Percentiles rank a stretch among this genome's conserved stretches.
Evolutionary conservation across 257 asterid genomes (phyloP).

Genomic region (Echium plantagineum): DNA sequence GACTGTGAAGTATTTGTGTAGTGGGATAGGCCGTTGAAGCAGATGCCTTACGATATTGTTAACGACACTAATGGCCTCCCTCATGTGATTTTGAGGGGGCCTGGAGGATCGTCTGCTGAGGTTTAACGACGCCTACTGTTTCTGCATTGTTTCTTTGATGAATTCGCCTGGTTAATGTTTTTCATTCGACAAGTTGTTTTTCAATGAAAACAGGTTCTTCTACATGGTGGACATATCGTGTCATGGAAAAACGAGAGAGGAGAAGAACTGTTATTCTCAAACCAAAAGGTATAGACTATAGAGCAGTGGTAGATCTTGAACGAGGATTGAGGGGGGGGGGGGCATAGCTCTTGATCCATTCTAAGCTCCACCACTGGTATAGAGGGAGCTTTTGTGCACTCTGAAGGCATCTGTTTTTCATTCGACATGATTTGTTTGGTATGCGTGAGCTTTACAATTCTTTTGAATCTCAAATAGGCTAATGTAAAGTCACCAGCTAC

Average conservation of each 20-base stretch:
- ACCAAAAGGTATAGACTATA: constrained; percentile 63
- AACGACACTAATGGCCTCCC: constrained; percentile 22
- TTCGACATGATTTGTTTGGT: too few species aligned
- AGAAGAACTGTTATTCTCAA: constrained; percentile 57
- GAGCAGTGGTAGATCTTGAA: too few species aligned
- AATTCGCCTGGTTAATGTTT: too few species aligned
- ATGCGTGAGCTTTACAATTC: not conserved
- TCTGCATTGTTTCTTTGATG: not conserved
- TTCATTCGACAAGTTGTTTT: not conserved
- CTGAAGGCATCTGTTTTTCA: too few species aligned
- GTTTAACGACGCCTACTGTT: constrained; percentile 10
- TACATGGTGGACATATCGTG: constrained; percentile 56
- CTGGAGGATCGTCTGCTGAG: constrained; percentile 30
- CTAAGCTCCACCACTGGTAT: too few species aligned
- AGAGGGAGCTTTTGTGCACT: too few species aligned
- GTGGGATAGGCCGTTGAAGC: constrained; percentile 28
- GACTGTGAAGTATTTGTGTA: constrained; percentile 6
- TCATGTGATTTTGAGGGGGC: constrained; percentile 24
- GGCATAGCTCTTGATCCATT: too few species aligned
- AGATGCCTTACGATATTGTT: constrained; percentile 24
- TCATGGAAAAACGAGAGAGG: constrained; percentile 81
- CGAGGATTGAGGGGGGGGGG: too few species aligned
- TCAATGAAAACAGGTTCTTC: constrained; percentile 38
- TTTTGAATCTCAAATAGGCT: constrained; percentile 26
- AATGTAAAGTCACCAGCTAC: constrained; percentile 37